Evolutionary conservation across 2,329 filamentous ascomycete species (phyloP), one percentile per base, ranked within the genome.

Genomic region (Fusarium mundagurra): DNA sequence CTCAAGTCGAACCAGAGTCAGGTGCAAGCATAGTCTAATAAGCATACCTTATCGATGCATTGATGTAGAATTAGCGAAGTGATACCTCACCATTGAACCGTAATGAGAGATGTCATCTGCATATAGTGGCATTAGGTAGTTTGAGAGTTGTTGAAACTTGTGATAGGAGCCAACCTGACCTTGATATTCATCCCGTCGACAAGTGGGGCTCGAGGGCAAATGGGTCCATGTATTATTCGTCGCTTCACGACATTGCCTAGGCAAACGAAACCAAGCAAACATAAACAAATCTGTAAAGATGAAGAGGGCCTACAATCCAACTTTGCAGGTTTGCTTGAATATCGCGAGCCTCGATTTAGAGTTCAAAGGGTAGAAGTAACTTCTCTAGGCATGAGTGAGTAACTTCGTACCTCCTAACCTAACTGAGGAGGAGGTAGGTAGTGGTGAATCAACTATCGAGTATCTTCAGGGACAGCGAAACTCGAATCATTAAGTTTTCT

Each of bases 201-300:
- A 51, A 27, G 43, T 60, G 57, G 57, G 33, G 27, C 65, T 73
- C 47, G 16, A 60, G 45, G 54, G 43, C 38, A 63, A 29, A 34
- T 20, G 45, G 45, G 12, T 27, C 33, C 33, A 27, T n/a, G n/a
- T 27, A 24, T 27, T 55, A 31, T 51, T 61, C 65, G 67, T 66
- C 59, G 24, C 39, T 60, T 61, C 55, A 33, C 36, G 54, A 66
- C 71, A 47, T 63, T 43, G 33, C 60, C 38, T 17, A 39, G 33
- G 27, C 45, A 70, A 73, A 69, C 51, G 62, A 69, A 63, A 58
- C 64, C 45, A 58, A 71, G 57, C 53, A 58, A 53, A 72, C 43
- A 73, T 22, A 60, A 57, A 44, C 53, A 54, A 50, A 43, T 36
- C 33, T 33, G 17, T 11, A 36, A 34, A 31, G 33, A 36, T 45